These are phyloP conservation scores for Blumeriella jaapii DNA, from an alignment of 2,329 filamentous ascomycete genomes.

Conservation along the genomic window DNA sequence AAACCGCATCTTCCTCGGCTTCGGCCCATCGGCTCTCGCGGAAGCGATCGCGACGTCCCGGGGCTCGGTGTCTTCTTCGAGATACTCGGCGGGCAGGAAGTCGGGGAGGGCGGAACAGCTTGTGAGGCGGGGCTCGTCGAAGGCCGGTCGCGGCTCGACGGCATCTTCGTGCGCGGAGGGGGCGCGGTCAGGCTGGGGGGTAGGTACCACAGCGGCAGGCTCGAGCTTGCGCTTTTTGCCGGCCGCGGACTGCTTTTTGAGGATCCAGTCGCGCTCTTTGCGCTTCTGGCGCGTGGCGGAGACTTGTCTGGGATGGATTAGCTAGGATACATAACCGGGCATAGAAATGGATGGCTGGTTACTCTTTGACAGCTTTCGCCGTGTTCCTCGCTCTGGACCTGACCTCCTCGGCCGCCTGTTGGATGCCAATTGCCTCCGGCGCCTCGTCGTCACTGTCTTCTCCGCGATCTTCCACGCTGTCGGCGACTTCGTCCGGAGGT, in stretches of 20 bases:
- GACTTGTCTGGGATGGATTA: constrained; percentile 18
- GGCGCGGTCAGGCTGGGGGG: background rate
- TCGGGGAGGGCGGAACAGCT: constrained; percentile 15
- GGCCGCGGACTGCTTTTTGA: constrained; percentile 20
- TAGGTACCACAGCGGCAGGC: background rate
- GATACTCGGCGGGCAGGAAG: constrained; percentile 22
- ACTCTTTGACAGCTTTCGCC: constrained; percentile 23
- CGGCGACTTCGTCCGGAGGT: background rate
- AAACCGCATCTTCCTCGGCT: constrained; percentile 23
- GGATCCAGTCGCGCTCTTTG: constrained; percentile 19
- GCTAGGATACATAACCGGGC: background rate
- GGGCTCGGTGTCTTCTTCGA: constrained; percentile 22
- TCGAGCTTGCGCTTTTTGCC: constrained; percentile 19
- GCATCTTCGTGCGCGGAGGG: constrained; percentile 2
- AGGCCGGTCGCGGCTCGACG: background rate
- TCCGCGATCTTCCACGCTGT: constrained; percentile 3
- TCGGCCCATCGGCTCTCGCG: constrained; percentile 2
- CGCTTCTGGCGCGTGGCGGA: constrained; percentile 21
- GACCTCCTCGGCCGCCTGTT: constrained; percentile 17
- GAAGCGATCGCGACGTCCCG: constrained; percentile 4
- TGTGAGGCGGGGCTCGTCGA: constrained; percentile 1
- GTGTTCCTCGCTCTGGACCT: constrained; percentile 17
- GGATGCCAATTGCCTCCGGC: constrained; percentile 22
- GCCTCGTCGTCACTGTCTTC: constrained; percentile 25
- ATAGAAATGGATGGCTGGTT: constrained; percentile 10